phyloP scores from a whole-genome alignment of 75 land plant genomes.

The Sequoia sempervirens region DNA sequence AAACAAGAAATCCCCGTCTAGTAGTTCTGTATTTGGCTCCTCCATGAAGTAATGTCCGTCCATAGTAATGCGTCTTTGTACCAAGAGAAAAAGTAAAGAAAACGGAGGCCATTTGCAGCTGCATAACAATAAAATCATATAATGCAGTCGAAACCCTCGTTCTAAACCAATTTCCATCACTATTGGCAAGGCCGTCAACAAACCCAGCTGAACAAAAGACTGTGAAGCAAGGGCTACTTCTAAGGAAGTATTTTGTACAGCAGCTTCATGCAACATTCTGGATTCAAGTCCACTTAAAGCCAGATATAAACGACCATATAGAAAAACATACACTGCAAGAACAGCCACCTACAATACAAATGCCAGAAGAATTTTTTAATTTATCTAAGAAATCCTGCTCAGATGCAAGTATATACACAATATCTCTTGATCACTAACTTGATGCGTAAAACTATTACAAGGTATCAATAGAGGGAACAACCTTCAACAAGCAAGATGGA shows the following conservation, averaged over 20 bases:
- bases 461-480: background rate
- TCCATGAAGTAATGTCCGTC: slow-evolving; percentile 90
- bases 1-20: slow-evolving; percentile 94
- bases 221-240: slow-evolving; percentile 89
- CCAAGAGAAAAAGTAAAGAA: slow-evolving; percentile 98
- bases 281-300: slow-evolving; percentile 89
- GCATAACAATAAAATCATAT: slow-evolving; percentile 90
- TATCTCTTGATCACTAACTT: too few species aligned
- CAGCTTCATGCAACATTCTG: slow-evolving; percentile 45
- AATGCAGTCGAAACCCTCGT: slow-evolving; percentile 86
- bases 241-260: slow-evolving; percentile 48
- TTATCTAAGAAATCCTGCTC: background rate
- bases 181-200: slow-evolving; percentile 89
- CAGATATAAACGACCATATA: slow-evolving; percentile 87
- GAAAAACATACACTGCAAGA: slow-evolving; percentile 79
- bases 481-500: background rate
- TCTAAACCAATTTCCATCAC: slow-evolving; percentile 98
- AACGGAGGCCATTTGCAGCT: slow-evolving; percentile 91
- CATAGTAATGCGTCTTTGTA: slow-evolving; percentile 95
- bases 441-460: background rate
- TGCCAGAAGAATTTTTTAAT: background rate
- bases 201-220: slow-evolving; percentile 86
- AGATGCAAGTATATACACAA: background rate
- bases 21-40: slow-evolving; percentile 90
- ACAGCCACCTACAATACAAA: slow-evolving; percentile 65